phyloP scores from a whole-genome alignment of 768 basidiomycete species.

The Chalciporus piperatus region DNA sequence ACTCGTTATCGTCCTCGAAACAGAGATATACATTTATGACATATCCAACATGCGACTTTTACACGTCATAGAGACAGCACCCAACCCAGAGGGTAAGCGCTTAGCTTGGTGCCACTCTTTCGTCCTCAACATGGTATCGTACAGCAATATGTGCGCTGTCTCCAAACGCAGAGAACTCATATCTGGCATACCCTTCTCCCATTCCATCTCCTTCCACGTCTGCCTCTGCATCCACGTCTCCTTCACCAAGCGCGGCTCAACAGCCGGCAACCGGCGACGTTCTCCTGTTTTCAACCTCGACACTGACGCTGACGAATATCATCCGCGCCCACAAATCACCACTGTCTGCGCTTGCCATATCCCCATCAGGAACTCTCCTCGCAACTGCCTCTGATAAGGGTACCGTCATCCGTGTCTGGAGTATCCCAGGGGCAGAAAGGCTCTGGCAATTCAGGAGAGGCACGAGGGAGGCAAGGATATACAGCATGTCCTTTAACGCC shows the following conservation, averaged over 20 bases:
- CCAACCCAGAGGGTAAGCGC: constrained; percentile 85
- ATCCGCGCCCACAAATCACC: constrained; percentile 97
- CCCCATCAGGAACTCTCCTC: constrained; percentile 82
- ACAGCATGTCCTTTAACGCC: constrained; percentile 81
- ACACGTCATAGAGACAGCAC: constrained; percentile 95
- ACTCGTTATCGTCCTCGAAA: constrained; percentile 91
- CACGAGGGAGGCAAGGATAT: constrained; percentile 81
- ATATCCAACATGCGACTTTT: constrained; percentile 97
- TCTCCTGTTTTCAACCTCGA: constrained; percentile 90
- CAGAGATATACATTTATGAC: constrained; percentile 99
- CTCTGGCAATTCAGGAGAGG: constrained; percentile 94
- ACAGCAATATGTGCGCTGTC: constrained; percentile 93
- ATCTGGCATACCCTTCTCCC: constrained; percentile 94
- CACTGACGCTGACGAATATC: constrained; percentile 89
- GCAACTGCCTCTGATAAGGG: constrained; percentile 95
- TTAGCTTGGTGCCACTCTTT: not conserved
- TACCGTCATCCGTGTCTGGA: constrained; percentile 95
- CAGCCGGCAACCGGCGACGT: constrained; percentile 74
- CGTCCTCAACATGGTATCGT: constrained; percentile 4
- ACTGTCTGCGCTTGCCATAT: constrained; percentile 83
- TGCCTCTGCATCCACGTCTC: constrained; percentile 36
- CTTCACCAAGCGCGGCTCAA: constrained; percentile 38
- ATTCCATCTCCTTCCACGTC: constrained; percentile 78
- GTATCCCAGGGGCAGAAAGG: constrained; percentile 87
- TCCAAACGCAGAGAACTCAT: constrained; percentile 88